A percentile compares a stretch with the other conserved stretches of the same genome.
Evolutionary conservation across 352 stramenopile genomes (phyloP).

Genomic region (Pythium phragmiticola): DNA sequence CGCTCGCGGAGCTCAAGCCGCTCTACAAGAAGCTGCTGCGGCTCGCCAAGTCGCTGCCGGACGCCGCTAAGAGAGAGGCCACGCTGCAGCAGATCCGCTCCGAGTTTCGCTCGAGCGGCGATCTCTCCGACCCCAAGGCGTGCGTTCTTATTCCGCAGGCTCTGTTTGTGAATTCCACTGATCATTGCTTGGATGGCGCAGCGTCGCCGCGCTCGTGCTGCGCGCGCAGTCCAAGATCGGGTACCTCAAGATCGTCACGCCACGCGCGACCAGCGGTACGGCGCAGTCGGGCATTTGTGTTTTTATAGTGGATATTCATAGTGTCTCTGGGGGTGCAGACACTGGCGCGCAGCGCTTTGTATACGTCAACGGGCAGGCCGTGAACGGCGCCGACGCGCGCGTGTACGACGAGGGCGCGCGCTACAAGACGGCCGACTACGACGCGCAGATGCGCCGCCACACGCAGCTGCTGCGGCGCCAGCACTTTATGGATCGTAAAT

Average conservation of each 20-base stretch:
- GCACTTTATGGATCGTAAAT: constrained; percentile 82
- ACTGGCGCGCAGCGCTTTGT: constrained; percentile 76
- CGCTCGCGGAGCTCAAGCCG: constrained; percentile 45
- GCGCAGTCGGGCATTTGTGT: neutral
- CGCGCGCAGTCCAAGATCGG: constrained; percentile 80
- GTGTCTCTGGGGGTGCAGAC: constrained; percentile 28
- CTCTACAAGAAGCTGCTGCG: constrained; percentile 87
- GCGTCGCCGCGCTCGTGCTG: constrained; percentile 63
- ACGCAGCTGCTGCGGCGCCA: constrained; percentile 76
- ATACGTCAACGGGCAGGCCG: constrained; percentile 78
- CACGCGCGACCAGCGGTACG: constrained; percentile 52
- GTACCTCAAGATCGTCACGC: constrained; percentile 87
- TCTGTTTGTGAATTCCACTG: neutral
- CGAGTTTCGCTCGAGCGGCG: constrained; percentile 69
- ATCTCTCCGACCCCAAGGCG: constrained; percentile 62
- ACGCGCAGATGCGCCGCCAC: constrained; percentile 68
- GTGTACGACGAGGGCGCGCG: constrained; percentile 50
- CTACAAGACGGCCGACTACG: constrained; percentile 74
- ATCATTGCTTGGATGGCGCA: constrained; percentile 20
- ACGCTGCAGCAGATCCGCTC: constrained; percentile 71
- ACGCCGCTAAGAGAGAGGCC: constrained; percentile 51
- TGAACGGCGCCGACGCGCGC: constrained; percentile 37
- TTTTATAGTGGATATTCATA: neutral
- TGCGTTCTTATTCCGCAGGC: constrained; percentile 29
- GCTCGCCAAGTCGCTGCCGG: constrained; percentile 71